Percentiles rank a stretch among this genome's conserved stretches.
These are phyloP conservation scores for Talaromyces sp. DNA, from an alignment of 2,329 filamentous ascomycete species.

Conservation along the genomic window DNA sequence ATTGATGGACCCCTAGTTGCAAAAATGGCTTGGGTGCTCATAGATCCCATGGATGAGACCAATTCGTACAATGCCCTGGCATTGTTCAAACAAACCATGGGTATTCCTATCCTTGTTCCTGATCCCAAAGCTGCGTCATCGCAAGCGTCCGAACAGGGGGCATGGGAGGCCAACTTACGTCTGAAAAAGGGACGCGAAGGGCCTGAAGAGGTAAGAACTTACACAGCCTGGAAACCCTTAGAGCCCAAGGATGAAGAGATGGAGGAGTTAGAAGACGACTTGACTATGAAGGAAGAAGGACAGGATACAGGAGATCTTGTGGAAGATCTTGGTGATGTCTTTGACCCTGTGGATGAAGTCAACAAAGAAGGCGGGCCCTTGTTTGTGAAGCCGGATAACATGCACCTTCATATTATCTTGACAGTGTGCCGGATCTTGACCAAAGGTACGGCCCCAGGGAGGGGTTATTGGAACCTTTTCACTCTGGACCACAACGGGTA, in stretches of 20 bases:
- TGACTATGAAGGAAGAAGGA: not conserved
- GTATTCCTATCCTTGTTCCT: constrained; percentile 53
- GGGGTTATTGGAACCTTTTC: constrained; percentile 73
- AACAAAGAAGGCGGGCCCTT: constrained; percentile 17
- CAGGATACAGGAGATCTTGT: constrained; percentile 25
- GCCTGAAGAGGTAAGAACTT: not conserved
- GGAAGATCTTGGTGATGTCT: constrained; percentile 33
- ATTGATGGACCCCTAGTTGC: constrained; percentile 78
- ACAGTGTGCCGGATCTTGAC: constrained; percentile 58
- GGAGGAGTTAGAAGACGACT: not conserved
- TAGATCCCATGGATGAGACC: constrained; percentile 57
- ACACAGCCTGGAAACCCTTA: constrained; percentile 20
- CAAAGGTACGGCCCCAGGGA: constrained; percentile 59
- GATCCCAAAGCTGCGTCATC: constrained; percentile 22
- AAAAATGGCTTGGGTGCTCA: constrained; percentile 75
- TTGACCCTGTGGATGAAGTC: constrained; percentile 30
- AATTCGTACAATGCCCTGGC: constrained; percentile 71
- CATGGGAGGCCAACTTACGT: constrained; percentile 22
- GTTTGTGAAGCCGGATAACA: constrained; percentile 50
- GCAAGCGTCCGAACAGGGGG: constrained; percentile 11
- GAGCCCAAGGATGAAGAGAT: not conserved
- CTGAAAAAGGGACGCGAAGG: not conserved
- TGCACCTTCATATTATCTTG: constrained; percentile 66
- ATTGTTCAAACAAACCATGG: constrained; percentile 78
- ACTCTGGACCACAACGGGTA: constrained; percentile 50